Conservation (phyloP, 2,329 filamentous ascomycete species). For the Chaetomiaceae sp. region DNA sequence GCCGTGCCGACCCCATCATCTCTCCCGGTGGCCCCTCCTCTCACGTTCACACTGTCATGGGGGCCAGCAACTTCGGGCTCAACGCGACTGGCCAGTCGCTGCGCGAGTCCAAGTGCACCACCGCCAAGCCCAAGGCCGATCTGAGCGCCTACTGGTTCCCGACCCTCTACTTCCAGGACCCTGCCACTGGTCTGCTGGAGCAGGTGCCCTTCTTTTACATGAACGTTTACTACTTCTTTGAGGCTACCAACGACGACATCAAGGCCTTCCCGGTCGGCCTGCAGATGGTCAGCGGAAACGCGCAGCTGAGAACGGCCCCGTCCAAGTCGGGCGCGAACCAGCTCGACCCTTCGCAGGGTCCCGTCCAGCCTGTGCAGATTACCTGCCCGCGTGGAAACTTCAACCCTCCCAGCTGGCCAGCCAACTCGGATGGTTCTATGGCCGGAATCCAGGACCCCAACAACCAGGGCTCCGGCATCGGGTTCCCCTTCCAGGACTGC, state of each 20-base stretch:
- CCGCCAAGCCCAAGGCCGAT: slow-evolving; percentile 61
- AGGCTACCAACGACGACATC: slow-evolving; percentile 58
- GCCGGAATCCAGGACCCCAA: slow-evolving; percentile 49
- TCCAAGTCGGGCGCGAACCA: slow-evolving; percentile 43
- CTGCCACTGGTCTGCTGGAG: slow-evolving; percentile 56
- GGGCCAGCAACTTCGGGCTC: slow-evolving; percentile 61
- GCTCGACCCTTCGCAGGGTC: slow-evolving; percentile 46
- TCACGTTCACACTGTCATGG: slow-evolving; percentile 67
- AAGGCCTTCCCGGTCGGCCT: slow-evolving; percentile 64
- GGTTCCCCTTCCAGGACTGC: slow-evolving; percentile 67
- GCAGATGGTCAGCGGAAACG: slow-evolving; percentile 64
- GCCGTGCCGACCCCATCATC: slow-evolving; percentile 63
- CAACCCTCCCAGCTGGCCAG: slow-evolving; percentile 46
- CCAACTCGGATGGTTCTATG: slow-evolving; percentile 46
- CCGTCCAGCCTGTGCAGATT: slow-evolving; percentile 50
- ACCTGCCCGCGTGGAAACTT: slow-evolving; percentile 52
- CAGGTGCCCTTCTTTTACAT: slow-evolving; percentile 64
- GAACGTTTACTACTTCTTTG: slow-evolving; percentile 70
- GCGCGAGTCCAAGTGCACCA: slow-evolving; percentile 59
- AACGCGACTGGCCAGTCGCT: slow-evolving; percentile 56
- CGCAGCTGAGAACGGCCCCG: slow-evolving; percentile 52
- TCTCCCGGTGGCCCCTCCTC: slow-evolving; percentile 49
- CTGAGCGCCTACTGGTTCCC: slow-evolving; percentile 75
- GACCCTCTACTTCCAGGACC: slow-evolving; percentile 60
- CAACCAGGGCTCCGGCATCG: slow-evolving; percentile 51